These are phyloP conservation scores for Metschnikowia aberdeeniae DNA, from an alignment of 805 yeast genomes.

Conservation along the genomic window DNA sequence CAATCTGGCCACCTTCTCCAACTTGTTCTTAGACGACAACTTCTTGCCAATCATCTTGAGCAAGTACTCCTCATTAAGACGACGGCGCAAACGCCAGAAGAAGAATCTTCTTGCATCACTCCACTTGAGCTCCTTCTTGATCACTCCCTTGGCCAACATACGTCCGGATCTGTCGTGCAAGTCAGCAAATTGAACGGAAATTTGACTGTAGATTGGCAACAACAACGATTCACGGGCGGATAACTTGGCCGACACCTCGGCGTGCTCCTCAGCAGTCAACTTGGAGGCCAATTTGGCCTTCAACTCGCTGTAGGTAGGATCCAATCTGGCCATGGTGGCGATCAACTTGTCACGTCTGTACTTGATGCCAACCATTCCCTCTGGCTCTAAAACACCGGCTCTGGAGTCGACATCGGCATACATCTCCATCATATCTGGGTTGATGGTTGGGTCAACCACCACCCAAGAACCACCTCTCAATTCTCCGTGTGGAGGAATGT, in stretches of 20 bases:
- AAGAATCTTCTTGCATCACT: slow-evolving; percentile 85
- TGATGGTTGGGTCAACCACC: slow-evolving; percentile 97
- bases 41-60: slow-evolving; percentile 68
- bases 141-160: slow-evolving; percentile 92
- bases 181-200: slow-evolving; percentile 95
- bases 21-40: slow-evolving; percentile 52
- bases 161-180: slow-evolving; percentile 96
- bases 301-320: slow-evolving; percentile 65
- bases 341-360: slow-evolving; percentile 90
- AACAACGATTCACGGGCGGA: slow-evolving; percentile 74
- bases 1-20: slow-evolving; percentile 82
- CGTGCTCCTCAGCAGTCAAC: slow-evolving; percentile 60
- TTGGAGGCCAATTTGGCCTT: slow-evolving; percentile 53
- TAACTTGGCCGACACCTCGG: slow-evolving; percentile 60
- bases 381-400: slow-evolving; percentile 98
- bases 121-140: slow-evolving; percentile 85
- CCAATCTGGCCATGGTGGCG: slow-evolving; percentile 89
- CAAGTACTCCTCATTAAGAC: slow-evolving; percentile 88
- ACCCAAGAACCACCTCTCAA: slow-evolving; percentile 99
- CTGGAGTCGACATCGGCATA: slow-evolving; percentile 94
- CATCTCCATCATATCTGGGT: slow-evolving; percentile 98
- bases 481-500: slow-evolving; percentile 98
- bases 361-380: slow-evolving; percentile 98
- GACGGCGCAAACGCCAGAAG: slow-evolving; percentile 98
- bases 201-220: slow-evolving; percentile 85